Evolutionary conservation across 441 rosid genomes (phyloP).

Genomic region (Biscutella laevigata): DNA sequence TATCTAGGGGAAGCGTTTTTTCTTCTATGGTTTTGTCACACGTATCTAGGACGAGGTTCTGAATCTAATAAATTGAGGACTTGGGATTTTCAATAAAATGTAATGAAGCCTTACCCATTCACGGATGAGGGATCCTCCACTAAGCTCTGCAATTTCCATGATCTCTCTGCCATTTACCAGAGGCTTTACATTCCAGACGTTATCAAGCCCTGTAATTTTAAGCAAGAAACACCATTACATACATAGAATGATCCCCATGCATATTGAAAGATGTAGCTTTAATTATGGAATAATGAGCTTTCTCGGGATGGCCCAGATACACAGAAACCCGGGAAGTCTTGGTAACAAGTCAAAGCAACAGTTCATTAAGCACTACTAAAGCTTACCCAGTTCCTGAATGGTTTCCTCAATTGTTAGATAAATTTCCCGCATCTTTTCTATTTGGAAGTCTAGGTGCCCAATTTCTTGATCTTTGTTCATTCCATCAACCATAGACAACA

Average conservation of each 20-base stretch:
- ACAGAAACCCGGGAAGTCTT: background rate
- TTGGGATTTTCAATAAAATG: slow-evolving; percentile 7
- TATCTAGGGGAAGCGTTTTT: background rate
- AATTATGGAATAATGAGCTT: background rate
- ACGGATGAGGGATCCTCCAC: slow-evolving; percentile 72
- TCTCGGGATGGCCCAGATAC: no score
- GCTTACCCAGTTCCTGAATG: slow-evolving; percentile 50
- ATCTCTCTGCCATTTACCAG: slow-evolving; percentile 79
- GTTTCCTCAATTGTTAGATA: slow-evolving; percentile 49
- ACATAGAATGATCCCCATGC: background rate
- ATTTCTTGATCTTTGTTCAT: slow-evolving; percentile 30
- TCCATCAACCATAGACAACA: slow-evolving; percentile 39
- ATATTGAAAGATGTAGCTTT: background rate
- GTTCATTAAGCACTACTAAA: background rate
- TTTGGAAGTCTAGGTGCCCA: slow-evolving; percentile 31
- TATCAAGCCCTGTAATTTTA: slow-evolving; percentile 56
- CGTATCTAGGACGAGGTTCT: background rate
- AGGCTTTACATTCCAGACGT: slow-evolving; percentile 72
- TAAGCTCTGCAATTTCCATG: slow-evolving; percentile 63
- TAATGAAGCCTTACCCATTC: slow-evolving; percentile 62
- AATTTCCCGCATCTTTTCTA: slow-evolving; percentile 44
- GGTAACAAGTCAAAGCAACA: background rate
- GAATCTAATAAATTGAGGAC: background rate
- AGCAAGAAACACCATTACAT: slow-evolving; percentile 3
- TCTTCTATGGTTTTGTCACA: background rate